Evolutionary conservation across 1,284 basidiomycete species (phyloP), one percentile per base, ranked within the genome.

Genomic region (Neolentinus lepideus): DNA sequence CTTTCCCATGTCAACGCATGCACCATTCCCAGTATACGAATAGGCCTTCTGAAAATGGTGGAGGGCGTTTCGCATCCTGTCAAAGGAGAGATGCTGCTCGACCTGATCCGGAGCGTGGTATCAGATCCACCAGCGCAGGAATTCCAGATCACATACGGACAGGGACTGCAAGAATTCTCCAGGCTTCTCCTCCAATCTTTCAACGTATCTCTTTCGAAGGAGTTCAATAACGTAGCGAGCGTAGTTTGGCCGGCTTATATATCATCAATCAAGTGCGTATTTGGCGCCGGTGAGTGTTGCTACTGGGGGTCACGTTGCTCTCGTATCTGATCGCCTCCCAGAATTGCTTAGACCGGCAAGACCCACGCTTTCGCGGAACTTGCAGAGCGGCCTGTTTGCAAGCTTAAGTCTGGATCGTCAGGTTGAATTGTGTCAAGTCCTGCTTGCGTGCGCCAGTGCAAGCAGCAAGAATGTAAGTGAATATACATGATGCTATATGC

Each of bases 1-100:
- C 70, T 92, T 14, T 96, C 94, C 1, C 96, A 98, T 67, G 76
- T 88, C 52, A 77, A 82, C 35, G 81, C 81, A 3, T 83, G 90
- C 65, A 71, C 76, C 2, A 67, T 80, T 4, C 67, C 78, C 3
- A 58, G 64, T 0, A 76, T 81, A 33, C 83, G 84, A 55, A 67
- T 81, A 12, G 68, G 73, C 8, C 69, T 98, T 1, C 73, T 98
- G 24, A 72, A 70, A 43, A 77, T 80, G 22, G 66, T 94, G 6
- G 73, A 75, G 47, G 72, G 74, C 9, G 78, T 94, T n/a, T 73
- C 80, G 6, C 85, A 89, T 66, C 66, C 73, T 46, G 75, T 78
- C 16, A 92, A 91, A 68, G 72, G 84, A 14, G 76, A 81, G 25
- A 78, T 85, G 54, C 69, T 96, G 1, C 64, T 81, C 9, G 85